Base-by-base conservation (phyloP, 768 basidiomycete genomes). In the Tricholoma sp. region DNA sequence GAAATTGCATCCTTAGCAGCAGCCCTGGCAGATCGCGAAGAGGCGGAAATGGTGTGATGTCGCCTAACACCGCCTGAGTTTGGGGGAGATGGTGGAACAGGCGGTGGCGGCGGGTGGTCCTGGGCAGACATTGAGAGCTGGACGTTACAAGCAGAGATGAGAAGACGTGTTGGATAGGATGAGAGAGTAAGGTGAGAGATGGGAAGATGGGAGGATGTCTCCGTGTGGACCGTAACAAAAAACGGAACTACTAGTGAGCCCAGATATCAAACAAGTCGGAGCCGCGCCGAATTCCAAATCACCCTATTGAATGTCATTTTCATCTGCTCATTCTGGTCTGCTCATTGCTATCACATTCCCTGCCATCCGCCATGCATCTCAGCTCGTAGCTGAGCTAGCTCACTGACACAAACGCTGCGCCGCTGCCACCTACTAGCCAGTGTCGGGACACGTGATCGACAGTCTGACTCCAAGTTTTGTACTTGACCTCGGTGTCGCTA, bases 31-130 rank as follows among this genome's bases (percentile, higher is more conserved):
- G 81, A 73, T 62, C 90, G 81, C 51, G 88, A 88, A 20, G 88
- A 77, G 10, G 88, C 82, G 31, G 90, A 82, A 70, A 92, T 91
- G 50, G 90, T 92, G 65, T 92, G 90, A 68, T 91, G 88, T 32
- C 90, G 82, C 63, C 90, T 78, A n/a, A 91, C 88, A 33, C 79
- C 77, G 28, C 72, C 71, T 1, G 75, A 68, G 45, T 68, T 68
- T n/a, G 74, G 70, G 1, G 74, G 74, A 6, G 76, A 76, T 9
- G 74, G 63, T 32, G 77, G 74, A 11, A 71, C 70, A 11, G 75
- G 71, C 15, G 78, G 75, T 17, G 74, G 63, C 20, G 74, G 70
- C 39, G 70, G 72, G 60, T 68, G 66, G 17, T 73, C 70, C 59
- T 67, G 66, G 13, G 63, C 59, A 29, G 67, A 72, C 75, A 76